These are phyloP conservation scores for Wallemia hederae DNA, from an alignment of 1,284 basidiomycete genomes.

Conservation along the genomic window DNA sequence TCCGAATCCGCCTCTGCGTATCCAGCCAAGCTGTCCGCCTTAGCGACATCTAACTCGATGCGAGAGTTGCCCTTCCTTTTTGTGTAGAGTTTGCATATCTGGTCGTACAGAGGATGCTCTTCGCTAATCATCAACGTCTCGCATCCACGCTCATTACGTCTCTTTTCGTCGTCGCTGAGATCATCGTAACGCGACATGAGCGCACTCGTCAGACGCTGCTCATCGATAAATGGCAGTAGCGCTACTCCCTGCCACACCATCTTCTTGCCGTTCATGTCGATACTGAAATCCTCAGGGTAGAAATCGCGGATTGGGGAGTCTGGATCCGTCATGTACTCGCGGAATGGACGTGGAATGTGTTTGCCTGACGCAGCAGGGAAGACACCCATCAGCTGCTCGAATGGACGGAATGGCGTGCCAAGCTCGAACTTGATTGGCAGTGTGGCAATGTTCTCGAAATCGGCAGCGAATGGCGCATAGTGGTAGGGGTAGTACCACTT, in stretches of 20 bases:
- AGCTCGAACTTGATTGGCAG: constrained; percentile 50
- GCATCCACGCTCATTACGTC: constrained; percentile 60
- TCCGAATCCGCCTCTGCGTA: constrained; percentile 51
- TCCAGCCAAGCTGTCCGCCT: constrained; percentile 44
- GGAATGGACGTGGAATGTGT: constrained; percentile 66
- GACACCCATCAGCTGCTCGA: constrained; percentile 92
- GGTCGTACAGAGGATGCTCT: constrained; percentile 55
- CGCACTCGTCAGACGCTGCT: constrained; percentile 47
- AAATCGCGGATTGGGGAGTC: constrained; percentile 88
- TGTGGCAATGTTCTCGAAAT: constrained; percentile 52
- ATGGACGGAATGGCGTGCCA: constrained; percentile 79
- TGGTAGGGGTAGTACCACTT: constrained; percentile 98
- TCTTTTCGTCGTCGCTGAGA: constrained; percentile 51
- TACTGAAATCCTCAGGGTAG: constrained; percentile 69
- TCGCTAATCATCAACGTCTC: constrained; percentile 62
- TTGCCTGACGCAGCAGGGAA: constrained; percentile 72
- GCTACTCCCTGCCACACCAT: constrained; percentile 99
- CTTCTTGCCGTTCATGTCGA: constrained; percentile 99
- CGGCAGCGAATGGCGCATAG: constrained; percentile 89
- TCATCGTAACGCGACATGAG: constrained; percentile 44
- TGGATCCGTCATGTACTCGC: constrained; percentile 57
- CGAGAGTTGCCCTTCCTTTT: constrained; percentile 36
- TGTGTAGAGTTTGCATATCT: constrained; percentile 62
- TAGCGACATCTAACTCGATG: constrained; percentile 28
- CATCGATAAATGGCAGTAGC: constrained; percentile 82